Base-by-base conservation (phyloP, 75 land plant genomes). In the Cunninghamia lanceolata region DNA sequence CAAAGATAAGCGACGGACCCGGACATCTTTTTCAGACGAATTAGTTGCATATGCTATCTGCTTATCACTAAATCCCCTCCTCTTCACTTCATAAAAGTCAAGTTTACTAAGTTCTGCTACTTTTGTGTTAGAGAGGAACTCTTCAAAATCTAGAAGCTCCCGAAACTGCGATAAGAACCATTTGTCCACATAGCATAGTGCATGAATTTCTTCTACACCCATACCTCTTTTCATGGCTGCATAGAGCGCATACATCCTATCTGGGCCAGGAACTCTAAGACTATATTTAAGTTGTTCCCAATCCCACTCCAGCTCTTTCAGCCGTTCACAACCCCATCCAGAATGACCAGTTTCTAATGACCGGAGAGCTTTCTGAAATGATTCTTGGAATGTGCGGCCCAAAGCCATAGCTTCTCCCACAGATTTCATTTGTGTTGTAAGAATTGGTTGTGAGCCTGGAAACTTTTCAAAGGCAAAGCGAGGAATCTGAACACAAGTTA, bases 401-500 rank as follows among this genome's bases (percentile, higher is more conserved):
- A 98, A 54, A 0, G 99, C 99, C 99, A 98, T 98, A 8, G 99
- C 86, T 88, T 98, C 99, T 74, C 99, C 99, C 13, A 98, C 99
- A 74, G 99, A 98, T 79, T 98, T 98, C 99, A 98, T 98, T 86
- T 98, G 99, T 4, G 99, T 98, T 36, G 99, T 94, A 82, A 98
- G 84, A 45, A 98, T 89, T 78, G 99, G 99, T 81, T 98, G 92
- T 46, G 99, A 97, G 35, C 99, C 99, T 68, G 99, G 99, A 88
- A 98, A 98, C 84, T 98, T 98, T 90, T 98, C 99, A 90, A 98
- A 98, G 17, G 99, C 99, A 92, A 98, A 98, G 19, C 99, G 93
- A 38, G 99, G 99, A 88, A 98, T 98, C 99, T 98, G 94, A 86
- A 92, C 21, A 86, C 34, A 82, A 43, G 68, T 34, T 28, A 21